Conservation (phyloP, 257 asterid species). For the Salvia miltiorrhiza region DNA sequence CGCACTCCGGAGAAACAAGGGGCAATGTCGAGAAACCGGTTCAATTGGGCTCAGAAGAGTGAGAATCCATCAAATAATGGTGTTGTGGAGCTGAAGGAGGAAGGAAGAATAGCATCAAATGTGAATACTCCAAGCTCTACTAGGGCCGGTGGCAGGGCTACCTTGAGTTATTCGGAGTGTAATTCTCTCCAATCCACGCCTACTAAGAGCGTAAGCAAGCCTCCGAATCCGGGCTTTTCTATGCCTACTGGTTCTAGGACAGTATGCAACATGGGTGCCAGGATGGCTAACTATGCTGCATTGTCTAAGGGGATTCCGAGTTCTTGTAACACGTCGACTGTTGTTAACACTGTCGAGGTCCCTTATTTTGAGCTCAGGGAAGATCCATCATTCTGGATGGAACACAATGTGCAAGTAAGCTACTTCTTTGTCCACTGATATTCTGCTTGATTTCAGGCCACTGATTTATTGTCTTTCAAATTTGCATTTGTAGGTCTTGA, state of each 20-base stretch:
- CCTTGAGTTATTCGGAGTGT: conserved; percentile 63
- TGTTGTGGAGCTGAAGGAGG: conserved; percentile 52
- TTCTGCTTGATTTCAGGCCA: background rate
- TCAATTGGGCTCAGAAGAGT: conserved; percentile 61
- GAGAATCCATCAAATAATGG: conserved; percentile 40
- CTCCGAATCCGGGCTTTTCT: conserved; percentile 54
- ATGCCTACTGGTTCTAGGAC: conserved; percentile 67
- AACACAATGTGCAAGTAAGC: conserved; percentile 92
- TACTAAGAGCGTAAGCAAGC: conserved; percentile 79
- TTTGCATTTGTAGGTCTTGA: conserved; percentile 58
- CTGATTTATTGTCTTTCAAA: conserved; percentile 8
- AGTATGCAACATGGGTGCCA: conserved; percentile 44
- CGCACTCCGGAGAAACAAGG: conserved; percentile 78
- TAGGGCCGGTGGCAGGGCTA: conserved; percentile 51
- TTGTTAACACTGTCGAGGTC: conserved; percentile 67
- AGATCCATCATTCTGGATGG: conserved; percentile 94
- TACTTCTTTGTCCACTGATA: background rate
- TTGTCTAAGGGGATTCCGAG: conserved; percentile 63
- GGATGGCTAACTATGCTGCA: conserved; percentile 55
- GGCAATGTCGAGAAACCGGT: conserved; percentile 35
- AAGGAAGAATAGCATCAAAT: conserved; percentile 40
- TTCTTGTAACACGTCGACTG: conserved; percentile 39
- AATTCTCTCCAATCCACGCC: conserved; percentile 83
- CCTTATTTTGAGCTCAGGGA: conserved; percentile 88
- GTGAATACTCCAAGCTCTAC: conserved; percentile 60